Base-by-base conservation (phyloP, 2,329 filamentous ascomycete species). In the Cadophora malorum region DNA sequence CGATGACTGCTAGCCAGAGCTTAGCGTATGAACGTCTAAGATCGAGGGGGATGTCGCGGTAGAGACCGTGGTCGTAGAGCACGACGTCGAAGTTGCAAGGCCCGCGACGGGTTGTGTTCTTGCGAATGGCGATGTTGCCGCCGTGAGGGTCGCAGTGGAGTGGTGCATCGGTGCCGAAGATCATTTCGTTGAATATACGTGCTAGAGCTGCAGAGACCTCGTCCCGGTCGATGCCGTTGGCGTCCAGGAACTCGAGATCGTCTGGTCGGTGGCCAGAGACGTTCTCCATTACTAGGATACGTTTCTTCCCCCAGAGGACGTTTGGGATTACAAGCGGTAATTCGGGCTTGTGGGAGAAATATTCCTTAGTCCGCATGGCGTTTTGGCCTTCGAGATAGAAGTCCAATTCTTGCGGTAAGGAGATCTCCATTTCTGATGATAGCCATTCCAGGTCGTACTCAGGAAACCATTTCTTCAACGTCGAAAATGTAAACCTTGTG, bases 131-230 rank as follows among this genome's bases (percentile, higher is more conserved):
- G 65, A 99, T 91, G 77, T 99, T 99, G 56, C 96, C 96, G 59
- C 94, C 96, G 77, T 99, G 96, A 0, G 96, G 96, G 77, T 99
- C 96, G 80, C 96, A 99, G 81, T 99, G 96, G 49, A 99, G 82
- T 0, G 96, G 94, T 0, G 95, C 95, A 68, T 90, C 86, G 63
- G 90, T 87, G 60, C 95, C 94, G 73, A 99, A 99, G 73, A 99
- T 97, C 96, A 99, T 99, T 79, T 98, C 94, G 83, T 99, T 99
- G 85, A 99, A 99, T 68, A 99, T 93, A 68, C 90, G 89, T 0
- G 96, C 91, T 4, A 99, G 84, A 0, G 94, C 91, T 0, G 95
- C 94, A 0, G 94, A 97, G 5, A 99, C 96, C 79, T 98, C 95
- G 77, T 98, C 96, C 23, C 96, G 89, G 79, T 97, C 93, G 77